phyloP scores from a whole-genome alignment of 1,284 basidiomycete species.

The Prillingera fragicola region DNA sequence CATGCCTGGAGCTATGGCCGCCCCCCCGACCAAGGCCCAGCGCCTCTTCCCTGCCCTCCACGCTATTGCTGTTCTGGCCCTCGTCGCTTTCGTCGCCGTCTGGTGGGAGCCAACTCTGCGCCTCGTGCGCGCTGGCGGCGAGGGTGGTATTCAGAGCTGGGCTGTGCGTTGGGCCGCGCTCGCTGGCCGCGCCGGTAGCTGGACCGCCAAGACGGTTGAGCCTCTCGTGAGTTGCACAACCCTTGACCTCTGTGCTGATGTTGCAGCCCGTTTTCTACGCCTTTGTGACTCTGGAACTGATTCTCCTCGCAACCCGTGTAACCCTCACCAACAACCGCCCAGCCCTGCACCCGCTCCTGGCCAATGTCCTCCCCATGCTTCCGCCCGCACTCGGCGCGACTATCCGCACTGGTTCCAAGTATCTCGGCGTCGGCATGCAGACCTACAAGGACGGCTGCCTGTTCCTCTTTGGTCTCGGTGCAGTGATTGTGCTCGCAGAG shows the following conservation, averaged over 20 bases:
- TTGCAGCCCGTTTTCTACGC: slow-evolving; percentile 48
- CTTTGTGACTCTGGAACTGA: slow-evolving; percentile 42
- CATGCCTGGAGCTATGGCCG: slow-evolving; percentile 1
- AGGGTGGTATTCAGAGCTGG: slow-evolving; percentile 5
- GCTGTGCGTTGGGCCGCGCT: slow-evolving; percentile 15
- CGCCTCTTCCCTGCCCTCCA: slow-evolving; percentile 42
- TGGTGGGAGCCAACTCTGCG: slow-evolving; percentile 47
- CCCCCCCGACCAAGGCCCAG: slow-evolving; percentile 17
- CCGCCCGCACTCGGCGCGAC: slow-evolving; percentile 36
- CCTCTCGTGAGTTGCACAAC: slow-evolving; percentile 21
- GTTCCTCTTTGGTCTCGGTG: slow-evolving; percentile 40
- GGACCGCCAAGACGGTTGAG: slow-evolving; percentile 8
- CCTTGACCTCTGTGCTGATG: neutral
- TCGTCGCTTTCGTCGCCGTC: slow-evolving; percentile 35
- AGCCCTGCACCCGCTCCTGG: slow-evolving; percentile 39
- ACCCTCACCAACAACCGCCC: slow-evolving; percentile 42
- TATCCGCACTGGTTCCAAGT: slow-evolving; percentile 37
- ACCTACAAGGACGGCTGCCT: slow-evolving; percentile 43
- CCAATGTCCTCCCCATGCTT: slow-evolving; percentile 45
- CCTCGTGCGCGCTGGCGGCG: slow-evolving; percentile 6
- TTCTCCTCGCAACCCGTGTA: slow-evolving; percentile 45
- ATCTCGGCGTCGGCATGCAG: slow-evolving; percentile 37
- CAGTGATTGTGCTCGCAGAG: slow-evolving; percentile 27
- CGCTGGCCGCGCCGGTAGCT: slow-evolving; percentile 1
- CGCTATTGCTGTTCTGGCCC: slow-evolving; percentile 27